Evolutionary conservation across 1,284 basidiomycete genomes (phyloP).

Genomic region (Ceratobasidium sp.): DNA sequence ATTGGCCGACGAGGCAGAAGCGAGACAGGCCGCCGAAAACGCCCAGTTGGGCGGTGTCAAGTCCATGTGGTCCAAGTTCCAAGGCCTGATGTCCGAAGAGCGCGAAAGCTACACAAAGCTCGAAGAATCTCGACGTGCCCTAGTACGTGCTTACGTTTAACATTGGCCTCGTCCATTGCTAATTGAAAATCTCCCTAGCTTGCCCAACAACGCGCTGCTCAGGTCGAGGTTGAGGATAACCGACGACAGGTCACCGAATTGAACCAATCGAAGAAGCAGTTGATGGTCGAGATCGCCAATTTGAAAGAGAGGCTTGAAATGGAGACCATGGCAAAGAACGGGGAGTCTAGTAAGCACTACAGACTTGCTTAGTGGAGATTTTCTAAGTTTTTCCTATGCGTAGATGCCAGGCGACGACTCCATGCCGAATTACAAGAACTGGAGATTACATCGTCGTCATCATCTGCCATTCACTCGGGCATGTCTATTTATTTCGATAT

Average conservation of each 20-base stretch:
- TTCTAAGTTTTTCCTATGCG: conserved; percentile 37
- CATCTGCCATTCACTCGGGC: conserved; percentile 73
- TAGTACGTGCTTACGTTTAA: conserved; percentile 62
- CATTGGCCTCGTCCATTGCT: conserved; percentile 15
- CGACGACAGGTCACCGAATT: conserved; percentile 73
- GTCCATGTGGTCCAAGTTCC: conserved; percentile 77
- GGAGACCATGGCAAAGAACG: conserved; percentile 67
- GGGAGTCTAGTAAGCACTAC: conserved; percentile 66
- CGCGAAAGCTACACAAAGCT: conserved; percentile 72
- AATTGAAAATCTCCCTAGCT: conserved; percentile 59
- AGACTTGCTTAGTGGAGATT: conserved; percentile 6
- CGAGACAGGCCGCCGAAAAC: conserved; percentile 70
- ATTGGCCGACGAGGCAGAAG: conserved; percentile 75
- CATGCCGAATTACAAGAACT: conserved; percentile 75
- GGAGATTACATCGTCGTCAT: conserved; percentile 71
- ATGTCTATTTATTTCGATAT: conserved; percentile 47
- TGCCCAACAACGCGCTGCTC: conserved; percentile 74
- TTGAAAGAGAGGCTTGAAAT: conserved; percentile 70
- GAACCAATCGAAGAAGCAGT: conserved; percentile 67
- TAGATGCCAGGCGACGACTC: conserved; percentile 72
- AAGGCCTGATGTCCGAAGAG: conserved; percentile 71
- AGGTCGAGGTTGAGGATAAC: conserved; percentile 74
- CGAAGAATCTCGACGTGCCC: conserved; percentile 78
- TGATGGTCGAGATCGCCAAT: conserved; percentile 70
- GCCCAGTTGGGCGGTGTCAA: conserved; percentile 75